Conservation (phyloP, 1,284 basidiomycete species). For the Mycosarcoma mackinlayi region DNA sequence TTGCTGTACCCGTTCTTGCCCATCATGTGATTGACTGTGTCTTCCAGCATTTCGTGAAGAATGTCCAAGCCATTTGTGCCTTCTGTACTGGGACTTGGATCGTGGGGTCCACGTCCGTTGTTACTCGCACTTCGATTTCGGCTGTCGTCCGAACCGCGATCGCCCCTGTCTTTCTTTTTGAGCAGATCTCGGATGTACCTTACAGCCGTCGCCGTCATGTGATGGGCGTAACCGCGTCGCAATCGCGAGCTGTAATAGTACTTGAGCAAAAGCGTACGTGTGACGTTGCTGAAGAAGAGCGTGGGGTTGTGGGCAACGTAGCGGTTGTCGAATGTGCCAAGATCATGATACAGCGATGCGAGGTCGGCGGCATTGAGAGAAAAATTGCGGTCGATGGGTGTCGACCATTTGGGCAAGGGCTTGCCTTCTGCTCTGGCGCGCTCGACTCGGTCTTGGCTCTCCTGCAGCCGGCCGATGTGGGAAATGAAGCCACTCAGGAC, state of each 20-base stretch:
- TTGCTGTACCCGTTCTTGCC: constrained; percentile 38
- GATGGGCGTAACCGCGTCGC: constrained; percentile 82
- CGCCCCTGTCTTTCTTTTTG: constrained; percentile 37
- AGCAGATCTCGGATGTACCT: constrained; percentile 60
- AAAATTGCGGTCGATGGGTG: constrained; percentile 28
- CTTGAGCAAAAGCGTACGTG: constrained; percentile 84
- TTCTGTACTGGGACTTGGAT: constrained; percentile 14
- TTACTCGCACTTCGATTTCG: constrained; percentile 3
- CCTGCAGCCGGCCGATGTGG: constrained; percentile 69
- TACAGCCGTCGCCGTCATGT: constrained; percentile 78
- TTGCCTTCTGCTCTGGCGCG: constrained; percentile 28
- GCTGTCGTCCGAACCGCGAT: background rate
- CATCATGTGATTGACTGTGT: constrained; percentile 53
- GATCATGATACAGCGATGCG: constrained; percentile 74
- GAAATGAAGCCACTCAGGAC: constrained; percentile 76
- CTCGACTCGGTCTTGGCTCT: constrained; percentile 35
- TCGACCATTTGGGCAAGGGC: constrained; percentile 15
- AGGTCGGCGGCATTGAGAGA: constrained; percentile 24
- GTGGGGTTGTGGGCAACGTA: constrained; percentile 90
- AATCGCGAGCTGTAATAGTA: constrained; percentile 87
- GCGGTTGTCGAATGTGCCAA: constrained; percentile 87
- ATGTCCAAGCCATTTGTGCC: constrained; percentile 33
- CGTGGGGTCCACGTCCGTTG: constrained; percentile 1
- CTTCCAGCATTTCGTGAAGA: constrained; percentile 65
- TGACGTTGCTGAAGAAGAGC: constrained; percentile 81